phyloP scores from a whole-genome alignment of 169 alveolate genomes.

The Babesia ovis region DNA sequence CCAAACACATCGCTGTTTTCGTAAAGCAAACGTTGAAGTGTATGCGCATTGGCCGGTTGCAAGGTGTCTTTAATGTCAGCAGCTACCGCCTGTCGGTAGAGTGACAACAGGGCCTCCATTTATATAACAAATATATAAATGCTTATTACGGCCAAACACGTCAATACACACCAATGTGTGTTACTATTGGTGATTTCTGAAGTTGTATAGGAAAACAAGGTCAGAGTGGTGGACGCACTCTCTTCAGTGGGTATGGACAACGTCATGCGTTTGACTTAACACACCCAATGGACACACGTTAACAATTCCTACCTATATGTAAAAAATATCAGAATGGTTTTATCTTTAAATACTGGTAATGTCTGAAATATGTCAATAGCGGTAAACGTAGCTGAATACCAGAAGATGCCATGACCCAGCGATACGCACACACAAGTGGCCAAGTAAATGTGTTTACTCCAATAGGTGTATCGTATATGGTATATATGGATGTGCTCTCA shows the following conservation, averaged over 20 bases:
- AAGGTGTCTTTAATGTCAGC: slow-evolving; percentile 33
- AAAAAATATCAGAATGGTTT: too few relatives aligned
- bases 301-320: too few relatives aligned
- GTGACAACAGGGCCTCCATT: slow-evolving; percentile 50
- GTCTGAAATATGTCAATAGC: too few relatives aligned
- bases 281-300: slow-evolving; percentile 11
- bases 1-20: slow-evolving; percentile 49
- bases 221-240: background rate
- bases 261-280: background rate
- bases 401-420: too few relatives aligned
- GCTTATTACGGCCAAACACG: background rate
- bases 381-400: too few relatives aligned
- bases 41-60: slow-evolving; percentile 47
- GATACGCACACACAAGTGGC: too few relatives aligned
- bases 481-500: too few relatives aligned
- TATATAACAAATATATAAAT: background rate
- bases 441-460: too few relatives aligned
- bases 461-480: too few relatives aligned
- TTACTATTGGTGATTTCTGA: background rate
- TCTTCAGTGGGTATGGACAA: background rate
- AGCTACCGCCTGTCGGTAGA: slow-evolving; percentile 47
- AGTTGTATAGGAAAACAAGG: background rate
- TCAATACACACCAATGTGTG: background rate
- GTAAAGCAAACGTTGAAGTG: slow-evolving; percentile 48
- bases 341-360: too few relatives aligned